Evolutionary conservation across 2,329 filamentous ascomycete genomes (phyloP).

Genomic region (Byssothecium circinans): DNA sequence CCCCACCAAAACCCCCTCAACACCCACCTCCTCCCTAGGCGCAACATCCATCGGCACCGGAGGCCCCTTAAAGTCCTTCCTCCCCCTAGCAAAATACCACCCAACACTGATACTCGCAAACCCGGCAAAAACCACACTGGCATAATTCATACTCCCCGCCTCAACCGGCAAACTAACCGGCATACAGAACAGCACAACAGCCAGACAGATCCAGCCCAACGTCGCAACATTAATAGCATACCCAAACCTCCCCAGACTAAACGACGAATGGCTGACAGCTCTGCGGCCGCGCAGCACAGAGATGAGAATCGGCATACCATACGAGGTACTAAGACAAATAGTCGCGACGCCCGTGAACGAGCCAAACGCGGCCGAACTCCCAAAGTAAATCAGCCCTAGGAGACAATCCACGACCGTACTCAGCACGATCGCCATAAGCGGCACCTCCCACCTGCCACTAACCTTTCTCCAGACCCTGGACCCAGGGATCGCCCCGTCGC

Average conservation of each 20-base stretch:
- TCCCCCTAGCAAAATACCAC: constrained; percentile 43
- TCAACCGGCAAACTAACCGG: constrained; percentile 52
- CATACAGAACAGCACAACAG: constrained; percentile 77
- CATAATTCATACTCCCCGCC: constrained; percentile 49
- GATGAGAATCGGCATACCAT: constrained; percentile 74
- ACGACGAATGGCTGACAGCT: constrained; percentile 66
- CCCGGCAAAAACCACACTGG: constrained; percentile 45
- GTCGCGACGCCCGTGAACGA: constrained; percentile 79
- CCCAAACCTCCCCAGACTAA: constrained; percentile 70
- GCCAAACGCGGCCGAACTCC: constrained; percentile 75
- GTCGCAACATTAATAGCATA: constrained; percentile 68
- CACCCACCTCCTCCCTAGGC: constrained; percentile 37
- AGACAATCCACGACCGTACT: constrained; percentile 70
- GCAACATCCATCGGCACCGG: constrained; percentile 41
- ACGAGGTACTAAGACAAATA: constrained; percentile 74
- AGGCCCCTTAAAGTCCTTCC: constrained; percentile 43
- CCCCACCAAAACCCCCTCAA: constrained; percentile 35
- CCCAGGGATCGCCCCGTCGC: constrained; percentile 73
- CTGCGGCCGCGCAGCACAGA: constrained; percentile 67
- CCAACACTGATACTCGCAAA: constrained; percentile 41
- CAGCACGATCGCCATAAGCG: constrained; percentile 68
- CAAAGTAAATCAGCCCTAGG: constrained; percentile 78
- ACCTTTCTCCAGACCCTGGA: constrained; percentile 68
- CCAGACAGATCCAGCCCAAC: constrained; percentile 70
- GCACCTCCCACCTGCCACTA: constrained; percentile 67